Evolutionary conservation across 345 rosid genomes (phyloP), one percentile per base, ranked within the genome.

Genomic region (Balakata baccata): DNA sequence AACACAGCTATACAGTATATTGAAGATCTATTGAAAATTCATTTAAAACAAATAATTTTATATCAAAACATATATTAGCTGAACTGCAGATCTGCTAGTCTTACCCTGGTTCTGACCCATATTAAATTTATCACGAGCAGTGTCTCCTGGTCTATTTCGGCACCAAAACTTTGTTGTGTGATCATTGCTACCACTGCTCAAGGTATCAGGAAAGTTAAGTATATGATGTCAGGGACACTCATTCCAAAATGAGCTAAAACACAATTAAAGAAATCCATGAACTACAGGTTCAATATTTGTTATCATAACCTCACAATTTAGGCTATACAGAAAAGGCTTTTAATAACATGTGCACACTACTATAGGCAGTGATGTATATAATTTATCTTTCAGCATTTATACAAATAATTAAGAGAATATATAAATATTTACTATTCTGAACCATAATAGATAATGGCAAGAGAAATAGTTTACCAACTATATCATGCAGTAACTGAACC

Each of bases 81-180:
- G 10, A 6, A 34, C 46, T 52, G 56, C 11, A 39, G 16, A 43
- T 65, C 54, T n/a, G 20, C 4, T 70, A 20, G 64, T 20, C 61
- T 41, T 69, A 89, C 96, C 96, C 89, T 91, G 97, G 84, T 82
- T 91, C 77, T 92, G 94, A 75, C 85, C 84, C 80, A 80, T 71
- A 73, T 64, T 85, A 85, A 85, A 87, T 84, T 81, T 94, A 87
- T 92, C 98, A 61, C 93, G 92, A 77, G 90, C 92, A 65, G 94
- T 85, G 78, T 91, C 98, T 46, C 90, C 99, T 29, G 99, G 99
- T 73, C 99, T 86, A 83, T 92, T 90, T 88, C 98, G 86, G 90
- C 94, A 89, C 98, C 98, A 94, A 80, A 94, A 94, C 87, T 90
- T 94, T 68, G 98, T 94, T 2, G 96, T 86, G 81, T 89, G 90